Evolutionary conservation across 768 basidiomycete species (phyloP), one percentile per base, ranked within the genome.

Genomic region (Crucibulum laeve): DNA sequence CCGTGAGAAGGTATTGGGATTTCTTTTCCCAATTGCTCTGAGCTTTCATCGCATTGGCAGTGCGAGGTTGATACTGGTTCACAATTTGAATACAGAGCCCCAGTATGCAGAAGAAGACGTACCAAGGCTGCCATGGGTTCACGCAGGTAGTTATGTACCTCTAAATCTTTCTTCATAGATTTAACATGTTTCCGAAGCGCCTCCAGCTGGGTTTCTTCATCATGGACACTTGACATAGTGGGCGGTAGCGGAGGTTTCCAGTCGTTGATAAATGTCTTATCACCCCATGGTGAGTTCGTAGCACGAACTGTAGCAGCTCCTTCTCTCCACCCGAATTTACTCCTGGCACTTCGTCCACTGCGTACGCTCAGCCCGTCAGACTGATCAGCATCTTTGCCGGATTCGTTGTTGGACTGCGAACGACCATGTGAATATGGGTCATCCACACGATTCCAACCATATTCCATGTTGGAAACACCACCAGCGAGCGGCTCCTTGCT

Each of bases 391-490:
- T 74, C 71, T 38, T 64, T 62, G 8, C 68, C 40, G 13, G 74
- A 58, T 38, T 80, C 81, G 42, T 73, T 73, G 42, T 87, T 82
- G 17, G 85, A 82, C 18, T 67, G 60, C 8, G 82, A 75, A 4
- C 76, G 75, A 1, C 63, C 67, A 44, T 78, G 77, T 15, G 69
- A 60, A 30, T 70, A 53, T 3, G 72, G 57, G 46, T 85, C 85
- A 19, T 70, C 53, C 5, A 91, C 75, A 15, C 90, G 77, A 60
- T 82, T 94, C 96, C 96, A 99, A 6, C 96, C 96, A 58, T 98
- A 96, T 62, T 99, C 96, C 89, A 98, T 95, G 67, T 98, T 99
- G 38, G 91, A 93, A 5, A 99, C 94, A 18, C 96, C 96, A 4
- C 96, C 96, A 1, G 88, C 77, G 2, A 99, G 76, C 1, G 96